Evolutionary conservation across 148 eudicot genomes (phyloP).

Genomic region (Fallopia convolvulus): DNA sequence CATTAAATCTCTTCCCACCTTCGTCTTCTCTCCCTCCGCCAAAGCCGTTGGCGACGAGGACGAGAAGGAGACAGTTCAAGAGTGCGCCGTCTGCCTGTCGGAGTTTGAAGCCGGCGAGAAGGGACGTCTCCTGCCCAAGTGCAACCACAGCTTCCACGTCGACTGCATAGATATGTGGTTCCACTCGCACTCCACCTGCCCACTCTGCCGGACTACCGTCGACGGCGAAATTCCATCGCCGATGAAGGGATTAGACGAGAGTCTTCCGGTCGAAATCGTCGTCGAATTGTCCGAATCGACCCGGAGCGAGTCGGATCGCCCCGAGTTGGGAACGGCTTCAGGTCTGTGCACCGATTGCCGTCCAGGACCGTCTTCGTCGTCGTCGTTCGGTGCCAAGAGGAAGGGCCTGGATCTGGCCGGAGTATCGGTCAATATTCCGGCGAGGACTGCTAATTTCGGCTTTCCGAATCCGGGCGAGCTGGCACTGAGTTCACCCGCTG

Average conservation of each 20-base stretch:
- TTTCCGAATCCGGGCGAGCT: constrained; percentile 29
- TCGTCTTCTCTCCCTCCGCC: constrained; percentile 13
- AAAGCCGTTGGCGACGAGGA: not conserved
- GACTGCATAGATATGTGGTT: constrained; percentile 95
- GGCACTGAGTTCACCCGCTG: constrained; percentile 43
- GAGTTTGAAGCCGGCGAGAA: constrained; percentile 65
- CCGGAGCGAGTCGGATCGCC: not conserved
- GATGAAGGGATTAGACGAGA: not conserved
- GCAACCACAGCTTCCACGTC: constrained; percentile 58
- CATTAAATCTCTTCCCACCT: constrained; percentile 51
- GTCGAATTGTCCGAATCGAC: not conserved
- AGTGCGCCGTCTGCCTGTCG: constrained; percentile 91
- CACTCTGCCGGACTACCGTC: constrained; percentile 74
- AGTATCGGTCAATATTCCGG: constrained; percentile 56
- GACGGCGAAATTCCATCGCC: not conserved
- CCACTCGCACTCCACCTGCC: constrained; percentile 75
- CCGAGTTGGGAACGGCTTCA: not conserved
- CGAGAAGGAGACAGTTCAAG: constrained; percentile 13
- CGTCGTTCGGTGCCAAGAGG: constrained; percentile 28
- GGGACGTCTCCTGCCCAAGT: constrained; percentile 58
- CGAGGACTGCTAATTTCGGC: constrained; percentile 29
- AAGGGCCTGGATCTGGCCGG: constrained; percentile 33
- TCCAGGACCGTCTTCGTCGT: constrained; percentile 8
- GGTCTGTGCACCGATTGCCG: not conserved
- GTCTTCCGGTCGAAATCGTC: not conserved